Evolutionary conservation across 306 rosid species (phyloP).

Genomic region (Vigna reflexopilosa): DNA sequence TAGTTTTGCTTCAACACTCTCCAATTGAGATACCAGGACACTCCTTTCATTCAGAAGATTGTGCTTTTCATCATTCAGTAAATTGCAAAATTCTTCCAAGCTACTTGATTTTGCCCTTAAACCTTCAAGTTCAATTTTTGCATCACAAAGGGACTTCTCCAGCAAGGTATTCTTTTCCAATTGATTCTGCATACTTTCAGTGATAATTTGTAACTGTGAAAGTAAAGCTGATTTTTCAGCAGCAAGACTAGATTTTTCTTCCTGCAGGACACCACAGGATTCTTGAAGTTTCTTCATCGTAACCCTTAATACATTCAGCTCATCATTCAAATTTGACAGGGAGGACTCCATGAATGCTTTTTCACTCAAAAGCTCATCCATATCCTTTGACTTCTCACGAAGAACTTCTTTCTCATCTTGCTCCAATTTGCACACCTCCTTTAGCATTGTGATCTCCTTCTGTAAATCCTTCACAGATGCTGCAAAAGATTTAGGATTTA

Average conservation of each 20-base stretch:
- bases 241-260: slow-evolving; percentile 75
- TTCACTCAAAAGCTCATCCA: slow-evolving; percentile 69
- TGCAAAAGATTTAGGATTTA: slow-evolving; percentile 68
- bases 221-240: slow-evolving; percentile 76
- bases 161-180: slow-evolving; percentile 77
- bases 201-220: slow-evolving; percentile 80
- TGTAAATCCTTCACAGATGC: slow-evolving; percentile 76
- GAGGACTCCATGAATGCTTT: slow-evolving; percentile 67
- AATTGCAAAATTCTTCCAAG: slow-evolving; percentile 82
- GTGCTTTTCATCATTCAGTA: slow-evolving; percentile 73
- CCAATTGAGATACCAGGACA: slow-evolving; percentile 67
- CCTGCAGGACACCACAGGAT: slow-evolving; percentile 71
- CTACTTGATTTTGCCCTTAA: slow-evolving; percentile 78
- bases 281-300: slow-evolving; percentile 68
- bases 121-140: slow-evolving; percentile 85
- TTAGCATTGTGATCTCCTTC: slow-evolving; percentile 70
- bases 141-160: slow-evolving; percentile 77
- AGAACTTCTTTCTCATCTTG: slow-evolving; percentile 72
- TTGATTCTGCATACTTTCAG: slow-evolving; percentile 85
- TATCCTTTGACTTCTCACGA: slow-evolving; percentile 65
- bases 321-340: slow-evolving; percentile 65
- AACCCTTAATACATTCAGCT: slow-evolving; percentile 66
- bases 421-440: slow-evolving; percentile 67
- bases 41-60: slow-evolving; percentile 78
- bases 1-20: slow-evolving; percentile 72